Conservation (phyloP, 2,329 filamentous ascomycete genomes). For the Fusarium foetens region DNA sequence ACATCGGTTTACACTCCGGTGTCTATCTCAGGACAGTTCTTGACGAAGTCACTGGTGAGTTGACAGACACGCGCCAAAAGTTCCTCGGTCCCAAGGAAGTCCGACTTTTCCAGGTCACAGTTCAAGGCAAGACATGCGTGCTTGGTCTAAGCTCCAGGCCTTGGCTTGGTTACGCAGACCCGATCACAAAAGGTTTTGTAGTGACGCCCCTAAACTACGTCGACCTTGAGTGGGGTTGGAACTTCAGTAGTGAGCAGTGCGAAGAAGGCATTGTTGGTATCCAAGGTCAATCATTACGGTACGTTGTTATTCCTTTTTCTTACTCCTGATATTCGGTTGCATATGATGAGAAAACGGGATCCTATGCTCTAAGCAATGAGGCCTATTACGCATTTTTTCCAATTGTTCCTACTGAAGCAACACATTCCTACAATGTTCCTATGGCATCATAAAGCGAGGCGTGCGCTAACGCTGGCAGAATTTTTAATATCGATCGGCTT, state of each 20-base stretch:
- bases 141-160: constrained; percentile 90
- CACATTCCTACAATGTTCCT: constrained; percentile 26
- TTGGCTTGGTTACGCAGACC: constrained; percentile 96
- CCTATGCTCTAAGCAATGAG: constrained; percentile 68
- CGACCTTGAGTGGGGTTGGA: constrained; percentile 92
- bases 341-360: constrained; percentile 73
- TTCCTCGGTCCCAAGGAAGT: constrained; percentile 93
- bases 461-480: constrained; percentile 63
- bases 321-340: constrained; percentile 45
- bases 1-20: constrained; percentile 94
- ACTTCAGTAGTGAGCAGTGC: constrained; percentile 95
- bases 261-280: constrained; percentile 94
- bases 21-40: constrained; percentile 95
- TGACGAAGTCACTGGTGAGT: constrained; percentile 93
- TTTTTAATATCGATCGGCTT: constrained; percentile 90
- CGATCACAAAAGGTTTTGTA: constrained; percentile 86
- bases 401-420: constrained; percentile 97
- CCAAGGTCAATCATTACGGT: constrained; percentile 88
- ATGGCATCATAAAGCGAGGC: background rate
- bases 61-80: constrained; percentile 93
- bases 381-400: constrained; percentile 66
- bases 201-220: constrained; percentile 92
- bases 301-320: constrained; percentile 53
- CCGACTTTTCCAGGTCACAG: constrained; percentile 89
- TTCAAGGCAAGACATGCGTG: constrained; percentile 85